These are phyloP conservation scores for Chlamydomonas sp. DNA, from an alignment of 139 green algal genomes.

Conservation along the genomic window DNA sequence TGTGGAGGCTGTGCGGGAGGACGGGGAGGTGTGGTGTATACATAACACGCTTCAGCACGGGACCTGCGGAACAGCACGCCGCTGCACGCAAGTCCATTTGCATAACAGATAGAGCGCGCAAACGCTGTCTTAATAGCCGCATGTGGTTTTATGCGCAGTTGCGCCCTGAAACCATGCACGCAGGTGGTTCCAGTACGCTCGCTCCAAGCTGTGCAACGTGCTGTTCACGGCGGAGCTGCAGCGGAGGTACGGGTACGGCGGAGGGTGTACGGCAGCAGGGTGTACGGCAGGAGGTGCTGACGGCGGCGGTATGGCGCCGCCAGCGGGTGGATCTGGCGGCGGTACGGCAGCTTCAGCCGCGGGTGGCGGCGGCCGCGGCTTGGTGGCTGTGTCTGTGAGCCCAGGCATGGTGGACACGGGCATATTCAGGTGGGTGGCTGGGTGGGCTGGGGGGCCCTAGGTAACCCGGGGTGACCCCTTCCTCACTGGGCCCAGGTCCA, in stretches of 20 bases:
- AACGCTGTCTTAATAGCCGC: too few relatives aligned
- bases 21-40: too few relatives aligned
- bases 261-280: conserved; percentile 24
- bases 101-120: too few relatives aligned
- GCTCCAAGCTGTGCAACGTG: conserved; percentile 77
- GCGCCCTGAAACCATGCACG: not conserved
- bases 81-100: too few relatives aligned
- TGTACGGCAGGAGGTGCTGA: conserved; percentile 54
- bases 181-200: conserved; percentile 54
- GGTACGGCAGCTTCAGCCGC: not conserved
- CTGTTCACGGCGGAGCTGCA: conserved; percentile 67
- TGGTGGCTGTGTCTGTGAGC: not conserved
- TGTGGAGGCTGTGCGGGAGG: too few relatives aligned
- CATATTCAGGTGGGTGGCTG: not conserved
- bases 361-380: not conserved
- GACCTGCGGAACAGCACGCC: too few relatives aligned
- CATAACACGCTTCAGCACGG: too few relatives aligned
- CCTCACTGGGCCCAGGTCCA: too few relatives aligned
- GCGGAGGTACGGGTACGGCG: conserved; percentile 38
- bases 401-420: conserved; percentile 15
- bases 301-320: conserved; percentile 45
- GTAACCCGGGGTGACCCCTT: not conserved
- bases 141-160: too few relatives aligned
- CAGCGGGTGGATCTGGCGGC: not conserved
- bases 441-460: too few relatives aligned